Conservation (phyloP, 139 green algal species). For the Closterium sp. region DNA sequence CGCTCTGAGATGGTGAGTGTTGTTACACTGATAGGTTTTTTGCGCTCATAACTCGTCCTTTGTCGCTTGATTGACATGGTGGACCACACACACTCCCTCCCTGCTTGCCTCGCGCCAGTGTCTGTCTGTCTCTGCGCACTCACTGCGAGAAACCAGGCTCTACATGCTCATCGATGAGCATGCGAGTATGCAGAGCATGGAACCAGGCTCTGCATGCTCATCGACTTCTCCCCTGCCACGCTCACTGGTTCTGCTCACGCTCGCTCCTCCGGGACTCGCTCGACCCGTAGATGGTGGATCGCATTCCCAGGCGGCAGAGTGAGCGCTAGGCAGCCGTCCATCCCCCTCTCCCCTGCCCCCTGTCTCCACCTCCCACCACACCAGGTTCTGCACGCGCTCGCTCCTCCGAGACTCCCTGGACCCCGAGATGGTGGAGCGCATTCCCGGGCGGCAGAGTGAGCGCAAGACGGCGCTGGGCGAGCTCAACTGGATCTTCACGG, state of each 20-base stretch:
- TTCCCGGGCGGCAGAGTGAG: constrained; percentile 80
- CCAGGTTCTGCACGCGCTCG: constrained; percentile 49
- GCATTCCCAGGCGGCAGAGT: constrained; percentile 61
- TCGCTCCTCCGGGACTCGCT: constrained; percentile 65
- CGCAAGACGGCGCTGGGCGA: constrained; percentile 97
- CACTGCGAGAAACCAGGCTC: too few species aligned
- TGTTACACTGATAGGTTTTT: too few species aligned
- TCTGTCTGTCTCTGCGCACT: too few species aligned
- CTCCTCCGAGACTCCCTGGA: constrained; percentile 68
- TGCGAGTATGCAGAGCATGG: too few species aligned
- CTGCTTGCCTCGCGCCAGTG: too few species aligned
- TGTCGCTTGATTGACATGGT: not conserved
- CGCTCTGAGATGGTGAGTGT: constrained; percentile 85
- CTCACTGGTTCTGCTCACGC: constrained; percentile 46
- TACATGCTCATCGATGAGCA: too few species aligned
- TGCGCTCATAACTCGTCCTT: too few species aligned
- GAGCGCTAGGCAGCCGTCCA: constrained; percentile 85
- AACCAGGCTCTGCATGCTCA: too few species aligned
- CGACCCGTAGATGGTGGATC: constrained; percentile 74
- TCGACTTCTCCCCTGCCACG: too few species aligned
- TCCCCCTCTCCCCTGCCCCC: not conserved
- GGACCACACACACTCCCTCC: too few species aligned
- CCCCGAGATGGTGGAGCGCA: constrained; percentile 77
- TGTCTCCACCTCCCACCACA: not conserved
- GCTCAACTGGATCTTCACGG: constrained; percentile 99